A percentile compares a stretch with the other conserved stretches of the same genome.
These are phyloP conservation scores for Polyplosphaeria fusca DNA, from an alignment of 495 filamentous ascomycete genomes.

Conservation along the genomic window DNA sequence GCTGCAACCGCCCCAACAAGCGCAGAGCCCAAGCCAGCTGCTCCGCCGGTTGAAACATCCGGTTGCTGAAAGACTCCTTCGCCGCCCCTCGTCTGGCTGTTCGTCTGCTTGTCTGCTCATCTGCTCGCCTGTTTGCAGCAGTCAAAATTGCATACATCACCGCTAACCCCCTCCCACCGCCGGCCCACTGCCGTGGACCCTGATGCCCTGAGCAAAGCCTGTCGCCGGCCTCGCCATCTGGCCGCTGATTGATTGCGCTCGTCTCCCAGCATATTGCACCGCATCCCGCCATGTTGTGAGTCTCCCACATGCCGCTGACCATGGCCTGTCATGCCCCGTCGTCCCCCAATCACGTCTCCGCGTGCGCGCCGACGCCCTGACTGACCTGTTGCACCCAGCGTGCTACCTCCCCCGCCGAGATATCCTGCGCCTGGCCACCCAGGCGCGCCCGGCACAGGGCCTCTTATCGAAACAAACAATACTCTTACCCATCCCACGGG, in stretches of 20 bases:
- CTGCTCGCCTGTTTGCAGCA: too few relatives aligned
- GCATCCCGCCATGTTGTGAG: slow-evolving; percentile 32
- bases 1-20: too few relatives aligned
- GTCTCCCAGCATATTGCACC: slow-evolving; percentile 21
- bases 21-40: too few relatives aligned
- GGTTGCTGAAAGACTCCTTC: too few relatives aligned
- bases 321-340: slow-evolving; percentile 7
- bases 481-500: slow-evolving; percentile 73
- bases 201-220: background rate
- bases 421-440: slow-evolving; percentile 68
- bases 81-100: too few relatives aligned
- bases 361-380: slow-evolving; percentile 11
- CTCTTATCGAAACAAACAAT: slow-evolving; percentile 90
- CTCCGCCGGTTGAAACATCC: slow-evolving; percentile 4
- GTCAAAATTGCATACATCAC: background rate
- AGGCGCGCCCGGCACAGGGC: slow-evolving; percentile 62
- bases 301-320: slow-evolving; percentile 6
- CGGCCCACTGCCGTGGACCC: slow-evolving; percentile 9
- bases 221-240: slow-evolving; percentile 11
- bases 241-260: slow-evolving; percentile 1
- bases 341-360: slow-evolving; percentile 14
- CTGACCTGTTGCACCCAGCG: slow-evolving; percentile 48
- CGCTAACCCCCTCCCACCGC: background rate
- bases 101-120: too few relatives aligned
- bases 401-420: slow-evolving; percentile 79